Evolutionary conservation across 2,329 filamentous ascomycete species (phyloP).

Genomic region (Sclerotinia trifoliorum): DNA sequence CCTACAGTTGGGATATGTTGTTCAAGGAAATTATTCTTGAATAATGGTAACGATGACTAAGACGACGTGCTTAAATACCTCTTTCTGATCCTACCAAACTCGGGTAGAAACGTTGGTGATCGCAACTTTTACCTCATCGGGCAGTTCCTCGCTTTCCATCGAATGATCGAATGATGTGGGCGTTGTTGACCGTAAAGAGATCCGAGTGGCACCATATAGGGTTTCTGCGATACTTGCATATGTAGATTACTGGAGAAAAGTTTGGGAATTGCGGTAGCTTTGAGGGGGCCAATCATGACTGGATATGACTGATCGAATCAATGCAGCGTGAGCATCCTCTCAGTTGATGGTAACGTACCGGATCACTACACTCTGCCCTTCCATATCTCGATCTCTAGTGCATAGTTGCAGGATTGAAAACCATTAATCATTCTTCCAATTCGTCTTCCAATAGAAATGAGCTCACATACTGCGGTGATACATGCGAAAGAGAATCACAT

Average conservation of each 20-base stretch:
- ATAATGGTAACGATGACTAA: not conserved
- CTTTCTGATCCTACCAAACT: not conserved
- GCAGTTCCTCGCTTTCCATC: not conserved
- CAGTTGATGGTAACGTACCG: not conserved
- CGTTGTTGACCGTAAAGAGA: not conserved
- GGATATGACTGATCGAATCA: not conserved
- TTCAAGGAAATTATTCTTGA: not conserved
- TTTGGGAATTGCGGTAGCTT: not conserved
- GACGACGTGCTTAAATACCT: constrained; percentile 4
- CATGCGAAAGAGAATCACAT: constrained; percentile 7
- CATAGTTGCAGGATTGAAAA: not conserved
- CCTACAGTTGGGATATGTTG: not conserved
- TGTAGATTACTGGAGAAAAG: not conserved
- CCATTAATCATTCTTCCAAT: not conserved
- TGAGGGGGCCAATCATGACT: not conserved
- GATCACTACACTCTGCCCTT: constrained; percentile 2
- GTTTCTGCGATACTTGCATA: not conserved
- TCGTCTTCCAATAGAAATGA: not conserved
- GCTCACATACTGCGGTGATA: constrained; percentile 2
- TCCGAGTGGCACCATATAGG: not conserved
- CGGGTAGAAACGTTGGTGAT: not conserved
- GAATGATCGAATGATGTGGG: not conserved
- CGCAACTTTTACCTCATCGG: not conserved
- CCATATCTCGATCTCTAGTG: not conserved
- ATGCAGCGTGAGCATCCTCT: not conserved